phyloP scores from a whole-genome alignment of 257 asterid genomes.

The Lycium ferocissimum region DNA sequence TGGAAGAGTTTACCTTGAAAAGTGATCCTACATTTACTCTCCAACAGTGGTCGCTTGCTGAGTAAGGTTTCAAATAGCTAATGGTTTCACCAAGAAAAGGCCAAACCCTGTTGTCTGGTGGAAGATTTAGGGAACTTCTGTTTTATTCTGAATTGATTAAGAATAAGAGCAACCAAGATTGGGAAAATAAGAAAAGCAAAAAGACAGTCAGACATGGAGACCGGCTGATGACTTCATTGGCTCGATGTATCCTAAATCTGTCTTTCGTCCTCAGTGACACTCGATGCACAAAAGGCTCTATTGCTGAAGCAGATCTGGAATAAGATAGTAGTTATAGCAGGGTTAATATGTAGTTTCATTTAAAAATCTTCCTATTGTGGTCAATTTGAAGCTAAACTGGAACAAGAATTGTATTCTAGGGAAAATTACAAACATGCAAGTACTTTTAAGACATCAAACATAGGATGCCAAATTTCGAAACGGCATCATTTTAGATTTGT shows the following conservation, averaged over 20 bases:
- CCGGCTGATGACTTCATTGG: not conserved
- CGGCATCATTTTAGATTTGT: too few species aligned
- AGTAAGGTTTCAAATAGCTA: conserved; percentile 73
- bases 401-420: too few species aligned
- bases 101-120: conserved; percentile 96
- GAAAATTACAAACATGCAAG: too few species aligned
- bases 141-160: not conserved
- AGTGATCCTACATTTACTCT: conserved; percentile 84
- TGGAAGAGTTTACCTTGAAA: conserved; percentile 55
- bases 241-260: not conserved
- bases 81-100: conserved; percentile 92
- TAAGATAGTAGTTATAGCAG: too few species aligned
- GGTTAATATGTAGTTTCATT: too few species aligned
- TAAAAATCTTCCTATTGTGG: too few species aligned
- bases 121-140: conserved; percentile 57
- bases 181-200: conserved; percentile 50
- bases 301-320: too few species aligned
- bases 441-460: too few species aligned
- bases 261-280: not conserved
- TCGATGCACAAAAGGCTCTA: too few species aligned
- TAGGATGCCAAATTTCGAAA: too few species aligned
- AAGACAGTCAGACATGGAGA: conserved; percentile 57
- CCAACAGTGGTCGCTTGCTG: conserved; percentile 67
- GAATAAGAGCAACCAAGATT: conserved; percentile 46
- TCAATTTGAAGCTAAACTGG: too few species aligned